These are phyloP conservation scores for Shiraia sp. DNA, from an alignment of 2,329 filamentous ascomycete species.

Conservation along the genomic window DNA sequence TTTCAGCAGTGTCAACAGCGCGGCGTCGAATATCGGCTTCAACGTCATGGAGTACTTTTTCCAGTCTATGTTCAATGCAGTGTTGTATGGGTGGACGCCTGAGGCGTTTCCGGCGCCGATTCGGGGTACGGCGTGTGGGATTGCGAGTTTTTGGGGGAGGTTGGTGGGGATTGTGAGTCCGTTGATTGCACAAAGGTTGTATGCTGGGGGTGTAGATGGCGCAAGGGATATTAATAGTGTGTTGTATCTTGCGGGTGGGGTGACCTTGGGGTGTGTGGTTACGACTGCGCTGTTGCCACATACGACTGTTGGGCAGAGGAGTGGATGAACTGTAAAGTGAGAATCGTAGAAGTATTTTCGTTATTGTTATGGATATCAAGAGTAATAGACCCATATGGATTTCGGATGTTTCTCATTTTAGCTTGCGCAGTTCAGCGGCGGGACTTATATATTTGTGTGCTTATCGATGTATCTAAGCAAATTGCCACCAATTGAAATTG, in stretches of 20 bases:
- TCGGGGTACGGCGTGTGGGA: slow-evolving; percentile 57
- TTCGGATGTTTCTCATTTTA: too few species aligned
- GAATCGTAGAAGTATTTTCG: too few species aligned
- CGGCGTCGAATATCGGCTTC: slow-evolving; percentile 53
- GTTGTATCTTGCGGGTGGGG: slow-evolving; percentile 60
- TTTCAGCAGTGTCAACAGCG: slow-evolving; percentile 50
- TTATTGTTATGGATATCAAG: too few species aligned
- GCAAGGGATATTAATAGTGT: slow-evolving; percentile 54
- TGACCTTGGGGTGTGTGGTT: slow-evolving; percentile 58
- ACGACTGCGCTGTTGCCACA: slow-evolving; percentile 56
- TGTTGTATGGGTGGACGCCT: slow-evolving; percentile 58
- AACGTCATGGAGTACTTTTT: slow-evolving; percentile 60
- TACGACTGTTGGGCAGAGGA: slow-evolving; percentile 28
- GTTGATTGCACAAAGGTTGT: slow-evolving; percentile 56
- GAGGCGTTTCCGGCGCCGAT: slow-evolving; percentile 57
- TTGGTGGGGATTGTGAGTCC: slow-evolving; percentile 63
- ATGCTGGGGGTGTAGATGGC: slow-evolving; percentile 29
- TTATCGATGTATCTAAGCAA: neutral
- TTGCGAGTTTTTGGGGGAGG: slow-evolving; percentile 63
- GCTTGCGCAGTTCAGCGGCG: too few species aligned
- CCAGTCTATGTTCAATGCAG: slow-evolving; percentile 57
- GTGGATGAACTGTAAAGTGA: too few species aligned
- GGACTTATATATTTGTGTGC: too few species aligned
- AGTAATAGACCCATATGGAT: too few species aligned
- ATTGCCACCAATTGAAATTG: slow-evolving; percentile 21